phyloP scores from a whole-genome alignment of 2,329 filamentous ascomycete genomes.

The Colletotrichum musae region DNA sequence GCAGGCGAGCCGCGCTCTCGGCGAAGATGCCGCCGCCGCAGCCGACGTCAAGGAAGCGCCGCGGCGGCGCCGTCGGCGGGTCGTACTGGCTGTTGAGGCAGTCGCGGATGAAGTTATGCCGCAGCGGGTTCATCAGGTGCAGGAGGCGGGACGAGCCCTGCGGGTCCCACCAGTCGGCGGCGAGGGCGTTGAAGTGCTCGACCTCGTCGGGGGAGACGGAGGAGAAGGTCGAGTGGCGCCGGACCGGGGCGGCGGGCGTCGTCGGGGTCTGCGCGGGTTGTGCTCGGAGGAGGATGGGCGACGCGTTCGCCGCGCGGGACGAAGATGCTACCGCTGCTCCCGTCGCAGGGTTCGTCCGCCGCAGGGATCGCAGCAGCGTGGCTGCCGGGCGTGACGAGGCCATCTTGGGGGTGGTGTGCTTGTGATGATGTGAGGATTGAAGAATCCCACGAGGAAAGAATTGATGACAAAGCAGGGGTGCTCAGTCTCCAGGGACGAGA shows the following conservation, averaged over 20 bases:
- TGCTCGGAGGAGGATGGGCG: slow-evolving; percentile 12
- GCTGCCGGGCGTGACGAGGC: slow-evolving; percentile 39
- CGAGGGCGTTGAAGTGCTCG: slow-evolving; percentile 93
- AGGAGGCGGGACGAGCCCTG: slow-evolving; percentile 92
- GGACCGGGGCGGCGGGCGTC: neutral
- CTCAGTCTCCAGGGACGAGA: neutral
- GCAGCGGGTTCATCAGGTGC: slow-evolving; percentile 97
- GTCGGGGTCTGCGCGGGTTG: neutral
- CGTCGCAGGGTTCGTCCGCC: slow-evolving; percentile 11
- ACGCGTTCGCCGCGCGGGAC: slow-evolving; percentile 24
- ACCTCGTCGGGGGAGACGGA: slow-evolving; percentile 92
- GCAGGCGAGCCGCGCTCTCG: slow-evolving; percentile 83
- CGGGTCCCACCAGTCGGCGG: slow-evolving; percentile 97
- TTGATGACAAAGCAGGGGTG: slow-evolving; percentile 42
- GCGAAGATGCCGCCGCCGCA: slow-evolving; percentile 98
- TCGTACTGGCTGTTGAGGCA: slow-evolving; percentile 73
- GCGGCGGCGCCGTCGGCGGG: slow-evolving; percentile 52
- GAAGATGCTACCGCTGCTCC: neutral
- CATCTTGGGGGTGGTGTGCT: slow-evolving; percentile 19
- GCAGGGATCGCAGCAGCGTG: slow-evolving; percentile 33
- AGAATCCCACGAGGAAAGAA: slow-evolving; percentile 19
- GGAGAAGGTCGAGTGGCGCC: slow-evolving; percentile 58
- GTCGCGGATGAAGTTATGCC: slow-evolving; percentile 88
- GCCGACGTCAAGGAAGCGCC: slow-evolving; percentile 88
- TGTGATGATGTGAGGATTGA: slow-evolving; percentile 31